Conservation (phyloP, 352 stramenopile genomes). For the Pythium monospermum region DNA sequence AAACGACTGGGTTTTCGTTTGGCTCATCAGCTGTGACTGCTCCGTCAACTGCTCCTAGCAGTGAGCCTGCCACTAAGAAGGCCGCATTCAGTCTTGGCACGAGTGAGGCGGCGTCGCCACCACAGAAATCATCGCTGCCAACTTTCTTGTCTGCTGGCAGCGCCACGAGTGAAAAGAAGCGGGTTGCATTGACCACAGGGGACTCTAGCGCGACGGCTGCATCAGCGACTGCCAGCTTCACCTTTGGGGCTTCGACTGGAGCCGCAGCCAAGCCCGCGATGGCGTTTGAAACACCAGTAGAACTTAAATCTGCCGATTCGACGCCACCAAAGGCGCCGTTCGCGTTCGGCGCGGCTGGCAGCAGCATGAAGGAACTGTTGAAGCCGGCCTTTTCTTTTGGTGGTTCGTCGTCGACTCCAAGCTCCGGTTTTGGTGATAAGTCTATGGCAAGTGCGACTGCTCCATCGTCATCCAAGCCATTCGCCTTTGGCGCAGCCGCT, state of each 20-base stretch:
- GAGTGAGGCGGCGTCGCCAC: neutral
- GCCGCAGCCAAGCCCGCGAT: slow-evolving; percentile 27
- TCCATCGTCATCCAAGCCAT: neutral
- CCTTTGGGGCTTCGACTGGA: slow-evolving; percentile 6
- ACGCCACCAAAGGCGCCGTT: slow-evolving; percentile 27
- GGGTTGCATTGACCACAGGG: no score
- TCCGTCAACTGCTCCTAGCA: neutral
- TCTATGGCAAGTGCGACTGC: neutral
- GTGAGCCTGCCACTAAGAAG: slow-evolving; percentile 5
- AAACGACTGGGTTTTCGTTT: slow-evolving; percentile 15
- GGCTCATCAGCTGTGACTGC: neutral
- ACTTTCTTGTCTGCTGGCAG: slow-evolving; percentile 9
- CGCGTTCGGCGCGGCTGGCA: slow-evolving; percentile 13
- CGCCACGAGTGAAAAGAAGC: neutral
- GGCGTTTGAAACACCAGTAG: slow-evolving; percentile 36
- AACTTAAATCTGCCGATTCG: slow-evolving; percentile 15
- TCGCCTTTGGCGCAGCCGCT: neutral
- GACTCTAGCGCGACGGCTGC: no score
- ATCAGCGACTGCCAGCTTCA: slow-evolving; percentile 2
- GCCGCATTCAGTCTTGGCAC: slow-evolving; percentile 8
- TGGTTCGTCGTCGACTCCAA: slow-evolving; percentile 8
- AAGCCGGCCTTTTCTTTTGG: slow-evolving; percentile 28
- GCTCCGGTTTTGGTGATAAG: slow-evolving; percentile 21
- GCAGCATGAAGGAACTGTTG: neutral
- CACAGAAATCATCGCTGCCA: slow-evolving; percentile 6